Base-by-base conservation (phyloP, 2,329 filamentous ascomycete species). In the Gyromitra esculenta region DNA sequence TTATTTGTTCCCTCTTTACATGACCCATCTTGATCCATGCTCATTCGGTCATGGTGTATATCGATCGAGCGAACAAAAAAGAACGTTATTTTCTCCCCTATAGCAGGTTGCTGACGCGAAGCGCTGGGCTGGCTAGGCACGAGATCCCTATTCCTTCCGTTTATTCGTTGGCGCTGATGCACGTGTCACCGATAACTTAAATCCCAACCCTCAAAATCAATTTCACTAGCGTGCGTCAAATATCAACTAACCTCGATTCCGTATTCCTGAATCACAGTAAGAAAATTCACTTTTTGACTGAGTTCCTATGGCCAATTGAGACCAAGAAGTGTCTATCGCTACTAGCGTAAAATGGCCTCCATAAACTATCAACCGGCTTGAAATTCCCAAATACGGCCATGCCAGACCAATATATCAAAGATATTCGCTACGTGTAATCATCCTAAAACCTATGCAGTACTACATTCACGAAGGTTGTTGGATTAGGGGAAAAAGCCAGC, bases 31-130 rank as follows among this genome's bases (percentile, higher is more conserved):
- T 41, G 37, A 60, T n/a, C 8, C 8, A 60, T 43, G 13, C 41
- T 59, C 37, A 11, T 45, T 41, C 4, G 25, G 25, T 31, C 25
- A 31, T 31, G 25, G 4, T 31, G 25, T 48, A 31, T 72, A 37
- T 35, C 31, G 25, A 11, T 15, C n/a, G 48, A 50, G 39, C 21
- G 45, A 68, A 56, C 43, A 45, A 74, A 68, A 68, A 62, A 54
- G 64, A 35, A 31, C 4, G 25, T 4, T 31, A 31, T 31, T 31
- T 31, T 31, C 25, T 31, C 2, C 25, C 25, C 25, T 31, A 31
- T 31, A 31, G 25, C 25, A 31, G 25, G 25, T 31, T 31, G 25
- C 25, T 31, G 2, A 31, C 25, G 25, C 25, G 25, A 31, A 31
- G 25, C 25, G 25, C 25, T 31, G 25, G 25, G 25, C 25, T 3